Conservation (phyloP, 1,284 basidiomycete species). For the Naganishia liquefaciens region DNA sequence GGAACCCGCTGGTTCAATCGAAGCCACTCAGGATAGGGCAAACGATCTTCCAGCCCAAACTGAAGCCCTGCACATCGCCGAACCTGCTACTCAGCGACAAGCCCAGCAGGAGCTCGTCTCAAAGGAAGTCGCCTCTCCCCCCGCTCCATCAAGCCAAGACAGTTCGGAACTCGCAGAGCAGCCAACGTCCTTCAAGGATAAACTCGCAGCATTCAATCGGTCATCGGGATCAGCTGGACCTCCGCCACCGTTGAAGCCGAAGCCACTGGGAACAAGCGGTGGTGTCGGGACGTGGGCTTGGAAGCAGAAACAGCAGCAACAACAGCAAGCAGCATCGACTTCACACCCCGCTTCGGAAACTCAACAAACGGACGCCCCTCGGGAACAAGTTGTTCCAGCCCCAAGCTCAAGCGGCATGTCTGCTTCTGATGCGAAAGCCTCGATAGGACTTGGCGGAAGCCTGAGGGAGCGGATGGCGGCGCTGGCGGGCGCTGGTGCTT, state of each 20-base stretch:
- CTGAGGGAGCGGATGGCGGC: constrained; percentile 91
- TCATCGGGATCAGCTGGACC: constrained; percentile 46
- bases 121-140: neutral
- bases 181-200: constrained; percentile 51
- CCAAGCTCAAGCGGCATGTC: constrained; percentile 60
- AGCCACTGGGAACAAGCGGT: constrained; percentile 58
- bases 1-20: neutral
- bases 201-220: constrained; percentile 54
- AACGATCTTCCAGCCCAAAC: neutral
- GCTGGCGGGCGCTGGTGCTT: constrained; percentile 71
- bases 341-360: constrained; percentile 30
- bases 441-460: constrained; percentile 66
- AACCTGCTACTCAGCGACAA: neutral
- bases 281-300: constrained; percentile 57
- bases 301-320: constrained; percentile 46
- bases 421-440: constrained; percentile 77
- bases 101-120: neutral
- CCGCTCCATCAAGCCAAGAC: neutral
- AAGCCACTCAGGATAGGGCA: neutral
- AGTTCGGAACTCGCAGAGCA: neutral
- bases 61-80: neutral
- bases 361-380: constrained; percentile 30
- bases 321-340: neutral
- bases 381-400: neutral
- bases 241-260: constrained; percentile 64